Evolutionary conservation across 2,329 filamentous ascomycete species (phyloP).

Genomic region (Tolypocladium guangdongense): DNA sequence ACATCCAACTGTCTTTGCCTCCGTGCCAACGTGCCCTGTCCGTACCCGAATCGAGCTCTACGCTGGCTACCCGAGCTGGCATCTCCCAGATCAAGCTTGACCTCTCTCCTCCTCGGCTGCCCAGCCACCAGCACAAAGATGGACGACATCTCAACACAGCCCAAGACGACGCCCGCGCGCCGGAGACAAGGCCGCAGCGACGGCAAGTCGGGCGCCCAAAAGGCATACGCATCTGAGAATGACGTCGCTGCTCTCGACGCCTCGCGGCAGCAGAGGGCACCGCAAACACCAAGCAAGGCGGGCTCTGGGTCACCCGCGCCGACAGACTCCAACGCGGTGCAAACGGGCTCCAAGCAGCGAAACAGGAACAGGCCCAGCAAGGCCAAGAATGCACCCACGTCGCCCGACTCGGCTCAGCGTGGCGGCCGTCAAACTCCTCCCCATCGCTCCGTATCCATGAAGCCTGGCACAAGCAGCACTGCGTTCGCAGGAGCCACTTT

Average conservation of each 20-base stretch:
- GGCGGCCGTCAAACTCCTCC: constrained; percentile 30
- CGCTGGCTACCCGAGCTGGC: neutral
- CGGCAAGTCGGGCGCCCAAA: constrained; percentile 31
- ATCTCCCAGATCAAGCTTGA: neutral
- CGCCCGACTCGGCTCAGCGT: constrained; percentile 29
- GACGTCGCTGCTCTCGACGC: constrained; percentile 26
- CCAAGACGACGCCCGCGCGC: constrained; percentile 23
- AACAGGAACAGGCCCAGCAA: constrained; percentile 19
- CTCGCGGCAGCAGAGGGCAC: constrained; percentile 21
- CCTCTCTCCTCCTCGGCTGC: neutral
- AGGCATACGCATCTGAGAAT: constrained; percentile 50
- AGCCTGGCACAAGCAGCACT: constrained; percentile 34
- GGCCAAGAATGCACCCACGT: constrained; percentile 19
- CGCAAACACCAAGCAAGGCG: constrained; percentile 37
- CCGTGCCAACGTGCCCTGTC: neutral
- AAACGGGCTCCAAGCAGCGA: constrained; percentile 18
- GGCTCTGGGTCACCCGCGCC: constrained; percentile 23
- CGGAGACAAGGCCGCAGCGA: constrained; percentile 28
- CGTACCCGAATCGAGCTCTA: neutral
- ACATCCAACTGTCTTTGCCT: neutral
- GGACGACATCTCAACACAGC: constrained; percentile 21
- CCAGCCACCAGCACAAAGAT: constrained; percentile 11
- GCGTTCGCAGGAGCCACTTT: constrained; percentile 91
- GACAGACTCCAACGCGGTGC: constrained; percentile 10
- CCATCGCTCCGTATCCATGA: constrained; percentile 29